Conservation (phyloP, 768 basidiomycete genomes). For the Hypholoma sublateritium region DNA sequence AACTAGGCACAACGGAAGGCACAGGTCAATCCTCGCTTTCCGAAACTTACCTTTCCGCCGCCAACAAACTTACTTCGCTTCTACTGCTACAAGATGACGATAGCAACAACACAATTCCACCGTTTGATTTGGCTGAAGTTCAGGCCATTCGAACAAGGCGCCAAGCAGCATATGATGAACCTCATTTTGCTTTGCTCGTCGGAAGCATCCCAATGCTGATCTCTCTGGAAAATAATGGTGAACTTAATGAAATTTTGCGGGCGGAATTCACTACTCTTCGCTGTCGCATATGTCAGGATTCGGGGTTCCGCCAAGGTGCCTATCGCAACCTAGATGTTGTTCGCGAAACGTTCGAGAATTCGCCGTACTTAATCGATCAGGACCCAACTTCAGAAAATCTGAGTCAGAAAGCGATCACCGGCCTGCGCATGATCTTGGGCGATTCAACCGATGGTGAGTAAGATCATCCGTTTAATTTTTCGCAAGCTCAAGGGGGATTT, state of each 20-base stretch:
- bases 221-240: slow-evolving; percentile 61
- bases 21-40: slow-evolving; percentile 39
- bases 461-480: neutral
- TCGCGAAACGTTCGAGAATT: slow-evolving; percentile 65
- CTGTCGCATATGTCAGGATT: slow-evolving; percentile 55
- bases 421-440: slow-evolving; percentile 64
- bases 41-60: slow-evolving; percentile 55
- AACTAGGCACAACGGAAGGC: slow-evolving; percentile 44
- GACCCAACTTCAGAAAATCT: slow-evolving; percentile 44
- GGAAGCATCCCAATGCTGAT: slow-evolving; percentile 69
- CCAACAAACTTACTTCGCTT: slow-evolving; percentile 60
- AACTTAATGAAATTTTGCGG: slow-evolving; percentile 51
- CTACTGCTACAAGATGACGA: slow-evolving; percentile 58
- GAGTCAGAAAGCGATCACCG: slow-evolving; percentile 63
- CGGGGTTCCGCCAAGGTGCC: slow-evolving; percentile 73
- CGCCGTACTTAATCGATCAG: slow-evolving; percentile 45
- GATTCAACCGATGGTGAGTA: slow-evolving; percentile 60
- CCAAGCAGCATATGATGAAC: slow-evolving; percentile 63
- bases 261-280: slow-evolving; percentile 52
- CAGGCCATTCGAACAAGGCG: slow-evolving; percentile 72
- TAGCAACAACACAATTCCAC: slow-evolving; percentile 33
- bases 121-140: slow-evolving; percentile 57
- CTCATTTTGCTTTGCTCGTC: slow-evolving; percentile 65
- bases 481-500: neutral
- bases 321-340: slow-evolving; percentile 75